phyloP scores from a whole-genome alignment of 306 rosid species.

The Styphnolobium japonicum region DNA sequence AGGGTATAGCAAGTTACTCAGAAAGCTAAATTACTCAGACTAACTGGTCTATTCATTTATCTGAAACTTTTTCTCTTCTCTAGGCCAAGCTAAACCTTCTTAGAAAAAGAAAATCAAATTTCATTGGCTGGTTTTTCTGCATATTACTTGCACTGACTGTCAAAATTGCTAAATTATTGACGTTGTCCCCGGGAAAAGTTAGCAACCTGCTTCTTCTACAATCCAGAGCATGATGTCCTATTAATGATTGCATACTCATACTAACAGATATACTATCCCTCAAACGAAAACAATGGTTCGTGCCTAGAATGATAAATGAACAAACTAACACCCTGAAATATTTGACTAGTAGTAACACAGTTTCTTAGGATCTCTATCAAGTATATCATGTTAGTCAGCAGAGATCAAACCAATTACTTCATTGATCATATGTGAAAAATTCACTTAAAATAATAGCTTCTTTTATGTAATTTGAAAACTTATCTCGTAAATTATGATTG shows the following conservation, averaged over 20 bases:
- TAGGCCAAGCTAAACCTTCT: neutral
- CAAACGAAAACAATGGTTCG: too few relatives aligned
- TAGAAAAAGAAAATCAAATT: neutral
- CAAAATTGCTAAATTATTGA: neutral
- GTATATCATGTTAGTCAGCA: too few relatives aligned
- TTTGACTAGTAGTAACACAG: too few relatives aligned
- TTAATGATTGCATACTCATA: neutral
- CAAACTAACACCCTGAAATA: too few relatives aligned
- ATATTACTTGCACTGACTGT: neutral
- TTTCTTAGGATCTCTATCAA: too few relatives aligned
- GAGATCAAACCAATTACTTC: too few relatives aligned
- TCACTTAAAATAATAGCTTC: neutral
- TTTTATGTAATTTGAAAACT: neutral
- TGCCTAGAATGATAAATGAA: too few relatives aligned
- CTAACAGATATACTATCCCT: neutral
- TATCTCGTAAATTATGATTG: neutral
- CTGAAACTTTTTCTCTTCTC: neutral
- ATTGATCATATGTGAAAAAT: neutral
- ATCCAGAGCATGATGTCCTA: neutral
- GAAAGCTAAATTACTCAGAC: neutral
- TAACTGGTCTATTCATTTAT: neutral
- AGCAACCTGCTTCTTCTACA: neutral
- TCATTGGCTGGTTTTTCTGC: neutral
- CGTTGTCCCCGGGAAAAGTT: neutral
- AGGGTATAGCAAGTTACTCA: constrained; percentile 11